phyloP scores from a whole-genome alignment of 345 rosid species.

The Hevea brasiliensis region DNA sequence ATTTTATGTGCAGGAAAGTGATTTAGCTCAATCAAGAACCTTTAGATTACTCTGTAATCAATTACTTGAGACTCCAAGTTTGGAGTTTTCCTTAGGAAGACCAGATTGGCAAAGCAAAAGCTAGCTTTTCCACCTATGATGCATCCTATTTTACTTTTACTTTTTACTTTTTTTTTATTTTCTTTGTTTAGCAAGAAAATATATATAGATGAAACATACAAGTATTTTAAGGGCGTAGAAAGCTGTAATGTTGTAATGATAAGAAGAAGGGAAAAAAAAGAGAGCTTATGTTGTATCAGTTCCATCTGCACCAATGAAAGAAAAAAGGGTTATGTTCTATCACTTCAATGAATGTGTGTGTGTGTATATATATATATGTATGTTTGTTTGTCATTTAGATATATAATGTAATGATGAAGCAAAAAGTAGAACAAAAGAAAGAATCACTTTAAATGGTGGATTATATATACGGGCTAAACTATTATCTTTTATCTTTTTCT shows the following conservation, averaged over 20 bases:
- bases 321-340: neutral
- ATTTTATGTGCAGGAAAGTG: constrained; percentile 31
- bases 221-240: too few species aligned
- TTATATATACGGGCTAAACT: neutral
- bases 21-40: constrained; percentile 21
- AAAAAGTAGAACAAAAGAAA: neutral
- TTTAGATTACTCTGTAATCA: constrained; percentile 6
- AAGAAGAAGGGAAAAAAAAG: too few species aligned
- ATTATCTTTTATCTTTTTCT: neutral
- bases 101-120: constrained; percentile 30
- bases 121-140: too few species aligned
- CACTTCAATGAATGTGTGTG: neutral
- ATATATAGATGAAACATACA: too few species aligned
- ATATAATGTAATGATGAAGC: neutral
- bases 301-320: too few species aligned
- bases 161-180: too few species aligned
- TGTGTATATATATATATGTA: neutral
- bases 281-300: neutral
- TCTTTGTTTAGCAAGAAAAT: too few species aligned
- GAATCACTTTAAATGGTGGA: neutral
- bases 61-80: constrained; percentile 32
- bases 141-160: too few species aligned
- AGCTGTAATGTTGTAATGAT: neutral
- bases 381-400: neutral
- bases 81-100: constrained; percentile 51